Evolutionary conservation across 768 basidiomycete genomes (phyloP), one percentile per base, ranked within the genome.

Genomic region (Phlebiopsis gigantea): DNA sequence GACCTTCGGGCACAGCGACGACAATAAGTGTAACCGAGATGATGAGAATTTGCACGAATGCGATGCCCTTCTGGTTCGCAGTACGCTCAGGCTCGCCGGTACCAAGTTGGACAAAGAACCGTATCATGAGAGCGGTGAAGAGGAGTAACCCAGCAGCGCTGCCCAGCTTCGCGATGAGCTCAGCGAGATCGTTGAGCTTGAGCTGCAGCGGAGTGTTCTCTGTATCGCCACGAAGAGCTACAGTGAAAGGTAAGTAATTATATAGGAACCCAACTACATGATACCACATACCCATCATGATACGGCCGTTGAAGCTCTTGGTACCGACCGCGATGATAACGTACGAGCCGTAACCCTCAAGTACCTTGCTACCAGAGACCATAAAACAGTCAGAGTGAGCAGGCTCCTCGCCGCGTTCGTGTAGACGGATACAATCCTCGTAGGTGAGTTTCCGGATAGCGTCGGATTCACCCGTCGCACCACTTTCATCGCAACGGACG

Each of bases 391-490:
- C 96, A 47, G 79, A 82, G 67, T 98, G 74, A 69, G 47, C 63
- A 19, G 60, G 56, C 25, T 69, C 70, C 55, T 56, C 57, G 24
- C 46, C 62, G 58, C 66, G 69, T 65, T 57, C 66, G 58, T 61
- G 66, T 49, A 48, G 66, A 7, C 76, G 77, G 29, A 90, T 62
- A 61, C 88, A 88, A 41, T 93, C 87, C 21, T 82, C 81, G 70
- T 87, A 97, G 0, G 88, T 62, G 17, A 84, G 68, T 72, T 99
- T 99, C 69, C 85, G 87, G 70, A 99, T 94, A 15, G 94, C 87
- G 70, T 99, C 95, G 7, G 90, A 90, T 74, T 99, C 97, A 62
- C 96, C 97, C 0, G 97, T 98, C 43, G 94, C 93, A 21, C 92
- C 91, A 24, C 91, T 93, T 70, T 98, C 97, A 66, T 99, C 97